These are phyloP conservation scores for Fusarium luffae DNA, from an alignment of 2,329 filamentous ascomycete genomes.

Conservation along the genomic window DNA sequence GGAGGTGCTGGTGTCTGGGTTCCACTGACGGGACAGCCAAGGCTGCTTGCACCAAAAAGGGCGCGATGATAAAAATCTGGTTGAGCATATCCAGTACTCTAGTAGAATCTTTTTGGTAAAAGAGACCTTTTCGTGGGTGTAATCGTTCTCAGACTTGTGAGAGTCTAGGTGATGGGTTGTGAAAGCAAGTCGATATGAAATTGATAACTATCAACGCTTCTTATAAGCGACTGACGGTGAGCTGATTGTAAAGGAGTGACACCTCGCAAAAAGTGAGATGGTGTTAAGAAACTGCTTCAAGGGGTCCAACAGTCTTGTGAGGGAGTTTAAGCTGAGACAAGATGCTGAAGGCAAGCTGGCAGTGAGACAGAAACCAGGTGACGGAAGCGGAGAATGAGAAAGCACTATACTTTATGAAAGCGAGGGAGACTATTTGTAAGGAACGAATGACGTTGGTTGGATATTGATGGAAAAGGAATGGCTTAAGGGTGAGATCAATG, in stretches of 20 bases:
- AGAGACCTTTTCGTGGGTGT: not conserved
- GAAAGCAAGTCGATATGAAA: not conserved
- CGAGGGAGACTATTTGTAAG: constrained; percentile 20
- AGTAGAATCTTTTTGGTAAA: not conserved
- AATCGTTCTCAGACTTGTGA: constrained; percentile 3
- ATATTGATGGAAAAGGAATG: constrained; percentile 25
- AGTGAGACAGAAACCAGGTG: constrained; percentile 12
- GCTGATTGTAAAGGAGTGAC: constrained; percentile 8
- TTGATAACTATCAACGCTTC: constrained; percentile 17
- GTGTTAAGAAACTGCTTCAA: constrained; percentile 3
- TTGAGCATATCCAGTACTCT: constrained; percentile 39
- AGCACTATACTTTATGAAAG: constrained; percentile 32
- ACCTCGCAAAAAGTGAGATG: constrained; percentile 26
- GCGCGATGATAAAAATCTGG: constrained; percentile 36
- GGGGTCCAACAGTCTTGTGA: constrained; percentile 12
- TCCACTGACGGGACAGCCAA: constrained; percentile 39
- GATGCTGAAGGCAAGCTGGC: constrained; percentile 39
- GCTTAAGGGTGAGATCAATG: constrained; percentile 18
- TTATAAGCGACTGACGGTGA: constrained; percentile 24
- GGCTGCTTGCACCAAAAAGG: constrained; percentile 43
- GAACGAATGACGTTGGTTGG: constrained; percentile 26
- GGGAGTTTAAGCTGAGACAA: constrained; percentile 23
- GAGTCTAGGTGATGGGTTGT: constrained; percentile 7
- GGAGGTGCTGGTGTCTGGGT: constrained; percentile 30
- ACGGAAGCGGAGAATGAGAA: constrained; percentile 24